These are phyloP conservation scores for Fusarium gaditjirri DNA, from an alignment of 2,329 filamentous ascomycete genomes.

Conservation along the genomic window DNA sequence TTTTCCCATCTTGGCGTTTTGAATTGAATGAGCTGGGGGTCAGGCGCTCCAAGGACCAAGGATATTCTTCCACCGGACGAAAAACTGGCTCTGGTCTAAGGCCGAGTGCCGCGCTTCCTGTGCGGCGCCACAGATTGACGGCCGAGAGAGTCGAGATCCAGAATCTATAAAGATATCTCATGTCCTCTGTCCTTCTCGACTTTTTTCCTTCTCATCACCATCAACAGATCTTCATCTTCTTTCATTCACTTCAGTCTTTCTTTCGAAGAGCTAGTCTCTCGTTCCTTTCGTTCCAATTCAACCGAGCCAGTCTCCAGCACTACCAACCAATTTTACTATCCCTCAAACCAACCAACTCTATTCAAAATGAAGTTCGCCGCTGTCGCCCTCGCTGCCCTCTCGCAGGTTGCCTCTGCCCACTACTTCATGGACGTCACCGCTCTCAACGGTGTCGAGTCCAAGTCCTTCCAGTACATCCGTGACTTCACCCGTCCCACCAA, in stretches of 20 bases:
- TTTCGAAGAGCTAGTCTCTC: slow-evolving; percentile 32
- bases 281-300: slow-evolving; percentile 28
- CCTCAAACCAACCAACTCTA: slow-evolving; percentile 3
- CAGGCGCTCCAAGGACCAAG: not conserved
- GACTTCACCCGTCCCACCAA: slow-evolving; percentile 26
- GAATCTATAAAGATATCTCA: slow-evolving; percentile 21
- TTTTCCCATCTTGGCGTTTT: slow-evolving; percentile 6
- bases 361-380: slow-evolving; percentile 26
- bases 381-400: slow-evolving; percentile 19
- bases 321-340: slow-evolving; percentile 19
- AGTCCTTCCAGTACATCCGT: slow-evolving; percentile 23
- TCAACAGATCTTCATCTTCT: slow-evolving; percentile 31
- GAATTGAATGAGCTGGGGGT: not conserved
- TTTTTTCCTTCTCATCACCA: slow-evolving; percentile 3
- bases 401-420: slow-evolving; percentile 22
- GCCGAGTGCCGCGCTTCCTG: not conserved
- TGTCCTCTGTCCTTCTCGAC: not conserved
- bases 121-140: not conserved
- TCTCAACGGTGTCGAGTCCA: slow-evolving; percentile 16
- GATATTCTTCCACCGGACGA: slow-evolving; percentile 1
- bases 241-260: slow-evolving; percentile 32
- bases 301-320: slow-evolving; percentile 29
- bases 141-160: not conserved
- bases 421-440: slow-evolving; percentile 19
- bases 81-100: not conserved